These are phyloP conservation scores for Rhizopogon vinicolor DNA, from an alignment of 768 basidiomycete genomes.

Conservation along the genomic window DNA sequence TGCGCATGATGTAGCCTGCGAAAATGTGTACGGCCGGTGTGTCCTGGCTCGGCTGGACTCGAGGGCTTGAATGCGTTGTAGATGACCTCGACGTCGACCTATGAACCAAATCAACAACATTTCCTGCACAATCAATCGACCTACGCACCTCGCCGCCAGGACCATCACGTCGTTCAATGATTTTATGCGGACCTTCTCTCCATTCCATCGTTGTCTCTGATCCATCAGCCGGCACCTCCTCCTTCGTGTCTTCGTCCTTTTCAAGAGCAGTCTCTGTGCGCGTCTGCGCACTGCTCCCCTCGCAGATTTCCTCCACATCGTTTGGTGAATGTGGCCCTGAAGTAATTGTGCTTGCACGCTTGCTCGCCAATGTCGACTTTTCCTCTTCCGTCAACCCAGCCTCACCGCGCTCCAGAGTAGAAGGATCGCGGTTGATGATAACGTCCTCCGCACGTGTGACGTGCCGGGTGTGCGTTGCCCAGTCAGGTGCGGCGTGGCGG, in stretches of 20 bases:
- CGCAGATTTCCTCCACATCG: constrained; percentile 7
- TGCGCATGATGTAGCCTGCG: constrained; percentile 12
- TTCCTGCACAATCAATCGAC: not conserved
- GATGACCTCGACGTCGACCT: constrained; percentile 65
- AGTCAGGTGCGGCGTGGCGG: constrained; percentile 74
- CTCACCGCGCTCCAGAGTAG: constrained; percentile 48
- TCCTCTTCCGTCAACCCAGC: constrained; percentile 24
- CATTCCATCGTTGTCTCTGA: constrained; percentile 45
- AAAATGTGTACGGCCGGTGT: constrained; percentile 8
- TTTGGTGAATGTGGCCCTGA: constrained; percentile 4
- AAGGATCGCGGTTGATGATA: constrained; percentile 78
- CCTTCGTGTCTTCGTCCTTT: constrained; percentile 17
- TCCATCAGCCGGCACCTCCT: constrained; percentile 43
- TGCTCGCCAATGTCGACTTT: constrained; percentile 22
- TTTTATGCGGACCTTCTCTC: constrained; percentile 62
- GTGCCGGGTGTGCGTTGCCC: constrained; percentile 73
- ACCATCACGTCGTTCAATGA: constrained; percentile 57
- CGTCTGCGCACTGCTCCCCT: not conserved
- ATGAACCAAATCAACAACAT: constrained; percentile 7
- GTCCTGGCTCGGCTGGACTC: constrained; percentile 4
- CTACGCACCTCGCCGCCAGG: constrained; percentile 63
- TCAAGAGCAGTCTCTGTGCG: constrained; percentile 7
- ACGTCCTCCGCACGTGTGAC: constrained; percentile 73
- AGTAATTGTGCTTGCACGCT: constrained; percentile 11
- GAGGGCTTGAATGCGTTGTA: constrained; percentile 32